Percentiles rank a stretch among this genome's conserved stretches.
Conservation (phyloP, 2,329 filamentous ascomycete species). For the Didymella exigua region DNA sequence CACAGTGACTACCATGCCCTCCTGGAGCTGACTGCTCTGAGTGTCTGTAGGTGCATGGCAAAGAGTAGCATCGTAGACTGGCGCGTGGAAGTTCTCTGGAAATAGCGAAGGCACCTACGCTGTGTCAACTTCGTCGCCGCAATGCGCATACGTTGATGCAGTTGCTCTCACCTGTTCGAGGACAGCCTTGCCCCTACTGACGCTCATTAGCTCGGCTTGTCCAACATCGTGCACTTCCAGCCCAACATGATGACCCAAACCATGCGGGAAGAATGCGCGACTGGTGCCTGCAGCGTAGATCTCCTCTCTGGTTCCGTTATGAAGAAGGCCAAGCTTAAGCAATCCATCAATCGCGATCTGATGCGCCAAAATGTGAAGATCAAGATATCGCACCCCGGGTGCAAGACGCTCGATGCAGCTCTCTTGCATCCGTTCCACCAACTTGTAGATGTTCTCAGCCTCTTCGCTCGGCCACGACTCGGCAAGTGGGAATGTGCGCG, state of each 20-base stretch:
- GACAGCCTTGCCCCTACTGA: slow-evolving; percentile 30
- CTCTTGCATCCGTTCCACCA: slow-evolving; percentile 82
- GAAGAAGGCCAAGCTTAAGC: slow-evolving; percentile 72
- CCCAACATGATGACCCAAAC: slow-evolving; percentile 86
- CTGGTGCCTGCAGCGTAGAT: slow-evolving; percentile 81
- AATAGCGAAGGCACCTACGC: slow-evolving; percentile 39
- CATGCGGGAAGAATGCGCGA: slow-evolving; percentile 89
- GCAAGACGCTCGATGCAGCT: slow-evolving; percentile 71
- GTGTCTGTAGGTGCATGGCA: slow-evolving; percentile 43
- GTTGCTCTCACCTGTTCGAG: slow-evolving; percentile 29
- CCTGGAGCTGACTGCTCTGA: slow-evolving; percentile 50
- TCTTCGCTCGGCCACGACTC: slow-evolving; percentile 71
- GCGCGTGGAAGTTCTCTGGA: slow-evolving; percentile 39
- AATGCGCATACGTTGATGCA: neutral
- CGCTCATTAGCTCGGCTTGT: slow-evolving; percentile 43
- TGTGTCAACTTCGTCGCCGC: slow-evolving; percentile 11
- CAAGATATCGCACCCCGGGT: slow-evolving; percentile 72
- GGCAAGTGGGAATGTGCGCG: slow-evolving; percentile 80
- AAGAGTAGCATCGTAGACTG: slow-evolving; percentile 38
- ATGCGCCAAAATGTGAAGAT: slow-evolving; percentile 75
- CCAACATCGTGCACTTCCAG: slow-evolving; percentile 84
- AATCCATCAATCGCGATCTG: slow-evolving; percentile 74
- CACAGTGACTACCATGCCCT: slow-evolving; percentile 63
- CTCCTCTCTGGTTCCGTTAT: slow-evolving; percentile 67
- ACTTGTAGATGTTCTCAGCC: slow-evolving; percentile 73